phyloP scores from a whole-genome alignment of 75 land plant genomes.

The Selaginella tamariscina region DNA sequence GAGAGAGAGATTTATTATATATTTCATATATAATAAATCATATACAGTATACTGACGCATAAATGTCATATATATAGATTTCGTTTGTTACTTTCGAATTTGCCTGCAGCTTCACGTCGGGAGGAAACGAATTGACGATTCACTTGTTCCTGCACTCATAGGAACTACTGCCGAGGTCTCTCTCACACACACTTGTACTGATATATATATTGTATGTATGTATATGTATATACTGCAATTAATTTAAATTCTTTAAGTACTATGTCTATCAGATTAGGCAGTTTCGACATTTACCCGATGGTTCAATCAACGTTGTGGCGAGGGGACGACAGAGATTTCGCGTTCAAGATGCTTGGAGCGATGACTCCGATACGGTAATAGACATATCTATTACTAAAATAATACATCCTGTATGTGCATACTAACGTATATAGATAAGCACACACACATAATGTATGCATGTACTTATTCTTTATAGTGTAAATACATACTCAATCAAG shows the following conservation, averaged over 20 bases:
- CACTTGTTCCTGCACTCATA: constrained; percentile 37
- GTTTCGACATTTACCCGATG: constrained; percentile 62
- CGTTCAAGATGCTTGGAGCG: constrained; percentile 53
- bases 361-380: constrained; percentile 59
- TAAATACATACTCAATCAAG: too few species aligned
- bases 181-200: neutral
- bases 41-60: too few species aligned
- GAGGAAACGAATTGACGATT: constrained; percentile 25
- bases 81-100: too few species aligned
- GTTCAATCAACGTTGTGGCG: constrained; percentile 73
- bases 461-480: too few species aligned
- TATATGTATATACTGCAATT: neutral
- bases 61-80: too few species aligned
- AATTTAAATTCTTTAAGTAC: too few species aligned
- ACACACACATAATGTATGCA: too few species aligned
- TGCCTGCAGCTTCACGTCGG: neutral
- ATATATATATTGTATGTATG: neutral
- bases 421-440: too few species aligned
- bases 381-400: neutral
- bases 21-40: too few species aligned
- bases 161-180: constrained; percentile 97
- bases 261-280: constrained; percentile 79
- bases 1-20: too few species aligned
- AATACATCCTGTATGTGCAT: too few species aligned
- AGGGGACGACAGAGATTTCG: constrained; percentile 86